Base-by-base conservation (phyloP, 2,329 filamentous ascomycete species). In the Verticillium longisporum region DNA sequence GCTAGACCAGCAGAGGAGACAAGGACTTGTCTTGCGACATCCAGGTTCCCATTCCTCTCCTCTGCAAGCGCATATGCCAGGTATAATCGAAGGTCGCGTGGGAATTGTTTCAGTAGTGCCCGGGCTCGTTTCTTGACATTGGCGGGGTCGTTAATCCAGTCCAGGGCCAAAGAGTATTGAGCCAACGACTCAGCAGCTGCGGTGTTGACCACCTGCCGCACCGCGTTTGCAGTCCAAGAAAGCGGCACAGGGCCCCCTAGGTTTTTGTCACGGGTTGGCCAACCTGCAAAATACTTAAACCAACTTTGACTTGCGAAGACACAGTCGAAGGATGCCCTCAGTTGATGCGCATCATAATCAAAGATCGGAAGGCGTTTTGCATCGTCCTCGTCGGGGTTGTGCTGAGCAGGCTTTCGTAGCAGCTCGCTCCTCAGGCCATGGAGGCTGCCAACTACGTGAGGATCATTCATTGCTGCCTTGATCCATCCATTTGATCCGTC, bases 41-140 rank as follows among this genome's bases (percentile, higher is more conserved):
- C 78, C 1, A 70, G 66, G 31, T 88, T 87, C 0, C 80, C 84
- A 34, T 81, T 81, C 1, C 78, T 77, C 65, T 75, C 80, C 72
- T 96, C 91, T 3, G 92, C 84, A 14, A 91, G 74, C 0, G 89
- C 91, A 69, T 94, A 96, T 0, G 87, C 85, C 66, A 92, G 89
- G 73, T 96, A 97, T 0, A 97, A 77, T 14, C 80, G 77, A 3
- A 90, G 71, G 66, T 86, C 88, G 1, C 84, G 79, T 0, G 87
- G 79, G 60, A 85, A 83, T 56, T 80, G 80, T 69, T 90, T 94
- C n/a, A 97, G 74, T 0, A 96, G 76, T 6, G 75, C 74, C 68
- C 91, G 96, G 0, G 91, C 90, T 6, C 82, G 78, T 69, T 91
- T 96, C 66, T 84, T 88, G 32, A 86, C 84, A 1, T 75, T 78